Conservation (phyloP, 2,329 filamentous ascomycete species). For the Podosphaera aphanis region DNA sequence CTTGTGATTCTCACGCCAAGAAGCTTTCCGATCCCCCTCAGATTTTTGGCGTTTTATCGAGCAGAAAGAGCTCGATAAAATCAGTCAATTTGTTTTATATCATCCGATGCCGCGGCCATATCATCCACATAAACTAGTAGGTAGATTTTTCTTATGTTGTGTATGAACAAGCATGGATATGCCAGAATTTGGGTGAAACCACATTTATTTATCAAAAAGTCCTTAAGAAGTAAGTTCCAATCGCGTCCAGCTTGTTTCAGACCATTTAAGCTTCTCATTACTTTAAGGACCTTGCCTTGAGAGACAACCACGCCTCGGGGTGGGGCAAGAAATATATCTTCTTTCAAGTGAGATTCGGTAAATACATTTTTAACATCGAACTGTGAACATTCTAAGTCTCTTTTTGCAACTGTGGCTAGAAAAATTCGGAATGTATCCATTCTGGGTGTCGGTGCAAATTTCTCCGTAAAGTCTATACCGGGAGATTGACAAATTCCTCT, state of each 20-base stretch:
- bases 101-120: background rate
- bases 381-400: background rate
- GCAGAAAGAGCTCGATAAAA: background rate
- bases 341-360: background rate
- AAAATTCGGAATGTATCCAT: background rate
- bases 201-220: background rate
- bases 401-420: background rate
- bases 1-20: background rate
- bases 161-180: background rate
- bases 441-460: background rate
- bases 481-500: background rate
- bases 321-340: background rate
- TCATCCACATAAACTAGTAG: background rate
- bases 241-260: background rate
- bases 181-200: background rate
- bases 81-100: background rate
- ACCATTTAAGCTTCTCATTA: background rate
- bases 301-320: background rate
- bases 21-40: background rate
- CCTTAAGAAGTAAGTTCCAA: background rate
- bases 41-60: background rate
- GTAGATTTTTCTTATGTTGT: background rate
- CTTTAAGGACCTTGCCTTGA: background rate
- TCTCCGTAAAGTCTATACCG: background rate
- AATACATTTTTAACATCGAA: slow-evolving; percentile 1